Base-by-base conservation (phyloP, 176 grass and related monocot genomes). In the Thinopyrum elongatum region DNA sequence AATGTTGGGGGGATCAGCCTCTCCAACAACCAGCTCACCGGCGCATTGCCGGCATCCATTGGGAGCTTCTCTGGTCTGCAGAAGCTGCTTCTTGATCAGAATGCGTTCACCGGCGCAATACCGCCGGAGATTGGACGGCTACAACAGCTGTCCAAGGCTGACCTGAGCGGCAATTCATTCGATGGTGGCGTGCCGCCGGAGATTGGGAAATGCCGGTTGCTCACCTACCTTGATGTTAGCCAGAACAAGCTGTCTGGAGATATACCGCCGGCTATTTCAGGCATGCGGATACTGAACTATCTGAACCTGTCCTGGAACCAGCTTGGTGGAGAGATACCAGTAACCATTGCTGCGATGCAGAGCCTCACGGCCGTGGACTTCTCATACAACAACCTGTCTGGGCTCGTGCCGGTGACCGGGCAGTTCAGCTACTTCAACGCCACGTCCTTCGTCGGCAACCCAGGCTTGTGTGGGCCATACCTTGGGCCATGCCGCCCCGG, bases 401-500 rank as follows among this genome's bases (percentile, higher is more conserved):
- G 95, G 41, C 83, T 91, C 21, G 95, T 98, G 60, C 95, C 95
- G 6, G 88, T 84, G 2, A 96, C 97, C 0, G 97, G 97, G 34
- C 97, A 96, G 89, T 99, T 96, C 82, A 96, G 97, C 82, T 99
- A 99, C 81, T 99, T 99, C 92, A 99, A 99, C 35, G 90, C 92
- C 25, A 96, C 92, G 1, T 99, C 97, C 23, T 99, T 99, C n/a
- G 42, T 90, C 4, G 97, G 94, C 60, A 99, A 99, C 76, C 84
- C 88, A 1, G 81, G 88, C 0, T 85, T 99, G 69, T 99, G 94
- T 6, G 94, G 97, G 1, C 87, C 92, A 3, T 96, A 96, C 80
- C 91, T 96, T 44, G 79, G 87, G 31, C 82, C 85, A 6, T 99
- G 97, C 81, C 89, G 72, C 14, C 69, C 71, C 1, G 86, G 88